phyloP scores from a whole-genome alignment of 1,284 basidiomycete genomes.

The Ceratobasidium sp. region DNA sequence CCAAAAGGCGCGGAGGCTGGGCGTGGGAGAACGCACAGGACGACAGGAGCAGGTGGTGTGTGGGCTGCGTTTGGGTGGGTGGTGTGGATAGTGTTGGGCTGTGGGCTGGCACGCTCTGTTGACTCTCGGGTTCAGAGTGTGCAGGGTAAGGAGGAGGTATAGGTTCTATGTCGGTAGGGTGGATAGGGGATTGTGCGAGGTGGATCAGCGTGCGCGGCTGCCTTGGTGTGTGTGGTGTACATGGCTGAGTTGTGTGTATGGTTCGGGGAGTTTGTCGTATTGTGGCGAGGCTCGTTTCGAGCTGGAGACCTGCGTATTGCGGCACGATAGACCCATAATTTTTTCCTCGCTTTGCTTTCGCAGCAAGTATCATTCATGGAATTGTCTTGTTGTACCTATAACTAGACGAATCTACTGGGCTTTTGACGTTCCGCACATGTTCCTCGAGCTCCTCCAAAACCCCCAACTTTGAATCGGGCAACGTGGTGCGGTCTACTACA shows the following conservation, averaged over 20 bases:
- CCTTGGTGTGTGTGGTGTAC: constrained; percentile 32
- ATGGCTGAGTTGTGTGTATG: constrained; percentile 31
- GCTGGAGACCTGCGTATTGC: constrained; percentile 37
- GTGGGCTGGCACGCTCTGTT: constrained; percentile 31
- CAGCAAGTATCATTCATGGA: not conserved
- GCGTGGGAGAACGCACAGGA: constrained; percentile 31
- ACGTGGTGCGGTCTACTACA: too few relatives aligned
- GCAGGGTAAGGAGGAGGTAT: constrained; percentile 31
- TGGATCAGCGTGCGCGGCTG: constrained; percentile 31
- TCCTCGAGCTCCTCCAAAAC: too few relatives aligned
- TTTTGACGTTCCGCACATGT: too few relatives aligned
- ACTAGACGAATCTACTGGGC: constrained; percentile 51
- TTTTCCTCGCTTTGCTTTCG: constrained; percentile 35
- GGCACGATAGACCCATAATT: constrained; percentile 36
- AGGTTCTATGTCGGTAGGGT: constrained; percentile 27
- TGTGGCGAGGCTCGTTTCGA: constrained; percentile 35
- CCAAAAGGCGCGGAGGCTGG: constrained; percentile 1
- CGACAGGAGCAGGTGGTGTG: constrained; percentile 18
- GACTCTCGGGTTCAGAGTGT: constrained; percentile 30
- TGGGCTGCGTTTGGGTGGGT: constrained; percentile 18
- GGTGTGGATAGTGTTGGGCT: not conserved
- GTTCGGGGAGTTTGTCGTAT: constrained; percentile 16
- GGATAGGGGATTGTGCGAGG: constrained; percentile 16
- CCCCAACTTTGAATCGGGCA: too few relatives aligned
- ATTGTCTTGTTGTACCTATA: constrained; percentile 30